These are phyloP conservation scores for Hypericum androsaemum DNA, from an alignment of 345 rosid species.

Conservation along the genomic window DNA sequence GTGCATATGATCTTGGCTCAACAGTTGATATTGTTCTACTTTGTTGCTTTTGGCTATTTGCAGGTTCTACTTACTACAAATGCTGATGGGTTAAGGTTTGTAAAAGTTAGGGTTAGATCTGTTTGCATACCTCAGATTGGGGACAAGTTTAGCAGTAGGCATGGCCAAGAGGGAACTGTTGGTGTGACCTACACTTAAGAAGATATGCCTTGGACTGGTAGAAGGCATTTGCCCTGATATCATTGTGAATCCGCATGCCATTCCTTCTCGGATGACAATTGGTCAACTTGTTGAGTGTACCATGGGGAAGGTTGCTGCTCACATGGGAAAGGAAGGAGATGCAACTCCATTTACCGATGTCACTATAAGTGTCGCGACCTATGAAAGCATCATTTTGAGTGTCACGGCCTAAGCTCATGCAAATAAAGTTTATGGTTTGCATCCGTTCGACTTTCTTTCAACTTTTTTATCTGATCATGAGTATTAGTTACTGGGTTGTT, in stretches of 20 bases:
- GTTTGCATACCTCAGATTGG: slow-evolving; percentile 96
- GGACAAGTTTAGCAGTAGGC: slow-evolving; percentile 96
- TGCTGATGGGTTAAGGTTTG: slow-evolving; percentile 97
- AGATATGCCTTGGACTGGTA: slow-evolving; percentile 97
- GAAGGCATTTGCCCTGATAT: slow-evolving; percentile 96
- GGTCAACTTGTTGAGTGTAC: slow-evolving; percentile 98
- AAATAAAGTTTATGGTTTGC: no score
- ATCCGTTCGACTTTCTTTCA: no score
- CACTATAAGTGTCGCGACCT: slow-evolving; percentile 44
- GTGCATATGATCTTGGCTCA: no score
- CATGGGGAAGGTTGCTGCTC: slow-evolving; percentile 99
- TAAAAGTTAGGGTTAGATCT: slow-evolving; percentile 94
- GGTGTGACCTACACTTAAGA: slow-evolving; percentile 98
- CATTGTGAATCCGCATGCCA: slow-evolving; percentile 95
- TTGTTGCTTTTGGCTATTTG: slow-evolving; percentile 2
- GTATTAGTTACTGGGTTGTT: background rate
- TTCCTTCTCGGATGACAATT: slow-evolving; percentile 97
- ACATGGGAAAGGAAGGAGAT: slow-evolving; percentile 99
- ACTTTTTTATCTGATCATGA: no score
- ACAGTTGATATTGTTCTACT: background rate
- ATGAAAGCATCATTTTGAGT: no score
- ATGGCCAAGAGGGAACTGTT: slow-evolving; percentile 98
- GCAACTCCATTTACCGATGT: slow-evolving; percentile 99
- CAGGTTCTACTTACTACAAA: slow-evolving; percentile 94
- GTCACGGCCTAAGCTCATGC: no score